Base-by-base conservation (phyloP, 495 filamentous ascomycete species). In the Lasiosphaeria miniovina region DNA sequence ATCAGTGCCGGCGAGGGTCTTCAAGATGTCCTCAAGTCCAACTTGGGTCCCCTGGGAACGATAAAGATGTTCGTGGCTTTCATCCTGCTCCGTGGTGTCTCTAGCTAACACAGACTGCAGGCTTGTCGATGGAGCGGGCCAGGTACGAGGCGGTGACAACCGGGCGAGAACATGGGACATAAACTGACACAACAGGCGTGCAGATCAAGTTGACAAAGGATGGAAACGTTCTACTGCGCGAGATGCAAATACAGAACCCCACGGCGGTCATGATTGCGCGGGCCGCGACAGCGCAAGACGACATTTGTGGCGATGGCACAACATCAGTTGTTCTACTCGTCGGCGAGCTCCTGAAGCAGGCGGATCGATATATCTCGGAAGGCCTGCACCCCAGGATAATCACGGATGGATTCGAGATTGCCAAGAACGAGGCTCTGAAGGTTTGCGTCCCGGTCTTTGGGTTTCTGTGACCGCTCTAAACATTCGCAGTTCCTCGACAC, bases 171-270 rank as follows among this genome's bases (percentile, higher is more conserved):
- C 12, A n/a, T 46, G 8, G 11, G 15, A 11, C 43, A 14, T n/a
- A 14, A 46, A 46, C 12, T 46, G 43, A 46, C 43, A 46, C 49
- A 51, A 59, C 52, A 35, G 40, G 7, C 14, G 32, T 53, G 73
- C 65, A 96, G 89, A 99, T 99, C 80, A 99, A 98, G 76, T 81
- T 99, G 68, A 99, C 94, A 54, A 99, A 99, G 77, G 94, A 99
- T 81, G 94, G 94, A 69, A 96, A 94, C 70, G 94, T 98, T 52
- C 79, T 99, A 56, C 72, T 99, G 65, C 84, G 91, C 65, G 94
- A 99, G 74, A 99, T 99, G 95, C 91, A 93, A 78, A 83, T 94
- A 72, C 89, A 92, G 77, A 93, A 93, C 70, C 89, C 89, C 36
- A 93, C 89, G 45, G 93, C 93, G 57, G 93, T 98, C 62, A 97